These are phyloP conservation scores for Ophiostoma sp. DNA, from an alignment of 2,329 filamentous ascomycete genomes.

Conservation along the genomic window DNA sequence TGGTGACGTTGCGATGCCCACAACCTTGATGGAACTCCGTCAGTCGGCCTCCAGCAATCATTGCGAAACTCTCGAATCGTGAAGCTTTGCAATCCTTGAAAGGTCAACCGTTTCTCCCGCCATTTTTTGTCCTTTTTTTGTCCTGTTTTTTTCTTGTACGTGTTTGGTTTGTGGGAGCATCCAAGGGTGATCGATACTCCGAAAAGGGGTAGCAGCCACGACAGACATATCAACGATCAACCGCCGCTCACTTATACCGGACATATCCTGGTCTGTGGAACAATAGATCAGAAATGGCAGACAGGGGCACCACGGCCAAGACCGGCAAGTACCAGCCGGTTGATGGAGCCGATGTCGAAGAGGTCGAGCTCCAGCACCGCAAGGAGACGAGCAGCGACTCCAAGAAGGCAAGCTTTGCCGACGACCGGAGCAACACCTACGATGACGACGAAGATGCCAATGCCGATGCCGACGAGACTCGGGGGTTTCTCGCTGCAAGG, in stretches of 20 bases:
- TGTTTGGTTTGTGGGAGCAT: not conserved
- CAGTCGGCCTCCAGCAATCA: not conserved
- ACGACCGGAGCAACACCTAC: constrained; percentile 15
- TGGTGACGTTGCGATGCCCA: not conserved
- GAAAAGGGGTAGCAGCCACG: not conserved
- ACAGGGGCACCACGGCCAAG: not conserved
- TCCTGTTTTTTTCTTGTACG: too few relatives aligned
- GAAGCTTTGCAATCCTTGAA: not conserved
- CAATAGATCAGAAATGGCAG: not conserved
- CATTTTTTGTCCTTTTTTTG: not conserved
- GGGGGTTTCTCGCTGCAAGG: constrained; percentile 17
- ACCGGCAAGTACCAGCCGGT: constrained; percentile 22
- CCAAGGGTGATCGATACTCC: not conserved
- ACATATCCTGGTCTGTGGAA: not conserved
- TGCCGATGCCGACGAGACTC: constrained; percentile 19
- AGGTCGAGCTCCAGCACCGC: constrained; percentile 16
- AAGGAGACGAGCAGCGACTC: not conserved
- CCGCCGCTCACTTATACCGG: not conserved
- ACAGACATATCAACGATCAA: not conserved
- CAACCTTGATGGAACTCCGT: constrained; percentile 2
- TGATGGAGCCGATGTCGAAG: constrained; percentile 19
- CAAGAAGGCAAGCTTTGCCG: not conserved
- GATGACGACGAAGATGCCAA: constrained; percentile 18
- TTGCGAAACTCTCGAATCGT: not conserved
- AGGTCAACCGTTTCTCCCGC: not conserved